Evolutionary conservation across 495 filamentous ascomycete genomes (phyloP), one percentile per base, ranked within the genome.

Genomic region (Xylaria castorea): DNA sequence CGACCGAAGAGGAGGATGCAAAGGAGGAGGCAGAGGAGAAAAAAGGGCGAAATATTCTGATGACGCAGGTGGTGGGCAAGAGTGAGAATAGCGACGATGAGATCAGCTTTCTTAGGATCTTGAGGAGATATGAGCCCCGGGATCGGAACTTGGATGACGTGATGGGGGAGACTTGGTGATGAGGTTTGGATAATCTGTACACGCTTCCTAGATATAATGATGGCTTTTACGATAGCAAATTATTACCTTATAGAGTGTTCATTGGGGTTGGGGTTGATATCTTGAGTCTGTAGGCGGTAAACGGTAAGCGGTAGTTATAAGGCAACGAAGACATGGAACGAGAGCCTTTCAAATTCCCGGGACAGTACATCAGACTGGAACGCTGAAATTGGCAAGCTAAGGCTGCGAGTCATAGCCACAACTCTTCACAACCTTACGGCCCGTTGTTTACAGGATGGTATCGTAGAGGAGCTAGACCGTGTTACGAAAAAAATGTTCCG

Each of bases 111-210:
- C 66, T 68, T 40, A 30, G 66, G 18, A n/a, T 30, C n/a, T 22
- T 42, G 5, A 27, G 50, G 50, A 68, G 50, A 36, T 68, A 68
- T 57, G 0, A 16, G 7, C 66, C 66, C 36, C 48, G 66, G 34
- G 66, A 68, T 6, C 18, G 12, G 12, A 55, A 68, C 57, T 11
- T 68, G 1, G 34, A 0, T 30, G 66, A 68, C 36, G 11, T 40
- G n/a, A 18, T 64, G 14, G 61, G 61, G 5, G 61, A 64, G 61
- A 64, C 61, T 34, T 64, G 38, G 61, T 64, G 20, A 34, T 42
- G 0, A 16, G 7, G 1, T 44, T 38, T 16, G 58, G 9, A 61
- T 61, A 22, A 20, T 8, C 30, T 32, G 3, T 12, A 30, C 11
- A 27, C 5, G 22, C 25, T 25, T 25, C 27, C 22, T 55, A 53